Percentiles rank a stretch among this genome's conserved stretches.
phyloP scores from a whole-genome alignment of 2,329 filamentous ascomycete species.

The Leptographium wingfieldii region DNA sequence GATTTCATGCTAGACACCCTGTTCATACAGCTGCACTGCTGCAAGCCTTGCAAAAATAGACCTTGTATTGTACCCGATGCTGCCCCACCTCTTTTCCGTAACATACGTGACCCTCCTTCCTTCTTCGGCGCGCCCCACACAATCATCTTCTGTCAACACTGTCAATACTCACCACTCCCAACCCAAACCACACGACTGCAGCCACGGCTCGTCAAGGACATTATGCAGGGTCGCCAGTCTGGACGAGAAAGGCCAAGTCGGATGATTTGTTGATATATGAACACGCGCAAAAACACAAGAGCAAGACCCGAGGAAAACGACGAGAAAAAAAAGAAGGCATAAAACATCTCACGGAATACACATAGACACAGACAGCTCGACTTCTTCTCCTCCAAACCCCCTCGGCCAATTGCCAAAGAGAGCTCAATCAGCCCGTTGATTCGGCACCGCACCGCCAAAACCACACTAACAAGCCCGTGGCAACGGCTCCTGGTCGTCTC shows the following conservation, averaged over 20 bases:
- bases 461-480: neutral
- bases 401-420: neutral
- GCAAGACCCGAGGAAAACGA: neutral
- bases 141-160: neutral
- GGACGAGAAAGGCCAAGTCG: neutral
- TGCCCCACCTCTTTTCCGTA: neutral
- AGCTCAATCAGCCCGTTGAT: neutral
- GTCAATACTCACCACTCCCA: neutral
- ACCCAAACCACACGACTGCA: too few species aligned
- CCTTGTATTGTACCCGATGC: neutral
- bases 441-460: neutral
- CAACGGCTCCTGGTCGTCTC: neutral
- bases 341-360: conserved; percentile 3
- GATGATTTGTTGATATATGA: conserved; percentile 4
- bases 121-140: neutral
- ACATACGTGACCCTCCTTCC: neutral
- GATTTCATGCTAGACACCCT: neutral
- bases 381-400: neutral
- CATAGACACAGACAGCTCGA: conserved; percentile 1
- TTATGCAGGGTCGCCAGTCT: neutral
- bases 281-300: neutral
- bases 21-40: neutral
- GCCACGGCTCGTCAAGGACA: neutral
- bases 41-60: neutral
- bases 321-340: neutral